phyloP scores from a whole-genome alignment of 2,329 filamentous ascomycete genomes.

The Neonectria ditissima region DNA sequence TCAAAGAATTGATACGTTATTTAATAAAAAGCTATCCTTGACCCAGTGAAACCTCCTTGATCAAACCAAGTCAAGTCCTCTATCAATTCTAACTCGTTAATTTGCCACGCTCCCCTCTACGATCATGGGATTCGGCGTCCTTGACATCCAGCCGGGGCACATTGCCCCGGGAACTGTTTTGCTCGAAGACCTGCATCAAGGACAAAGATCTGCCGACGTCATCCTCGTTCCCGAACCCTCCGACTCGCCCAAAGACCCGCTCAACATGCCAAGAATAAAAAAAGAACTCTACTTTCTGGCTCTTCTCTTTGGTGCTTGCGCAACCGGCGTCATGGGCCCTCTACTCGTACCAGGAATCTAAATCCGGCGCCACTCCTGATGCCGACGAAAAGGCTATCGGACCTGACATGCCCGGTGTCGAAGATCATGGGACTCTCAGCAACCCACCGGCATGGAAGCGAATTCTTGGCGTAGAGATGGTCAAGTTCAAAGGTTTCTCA shows the following conservation, averaged over 20 bases:
- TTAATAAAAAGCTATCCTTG: not conserved
- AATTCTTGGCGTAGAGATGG: not conserved
- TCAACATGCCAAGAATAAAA: not conserved
- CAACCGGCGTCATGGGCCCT: slow-evolving; percentile 8
- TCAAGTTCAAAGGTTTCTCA: not conserved
- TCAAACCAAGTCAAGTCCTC: not conserved
- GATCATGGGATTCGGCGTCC: not conserved
- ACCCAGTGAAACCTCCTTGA: not conserved
- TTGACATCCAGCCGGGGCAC: not conserved
- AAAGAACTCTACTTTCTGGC: slow-evolving; percentile 7
- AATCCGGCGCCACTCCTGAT: not conserved
- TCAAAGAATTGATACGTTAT: not conserved
- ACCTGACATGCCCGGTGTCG: too few relatives aligned
- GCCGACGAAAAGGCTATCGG: not conserved
- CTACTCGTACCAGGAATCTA: slow-evolving; percentile 4
- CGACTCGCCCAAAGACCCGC: slow-evolving; percentile 5
- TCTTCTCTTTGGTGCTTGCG: slow-evolving; percentile 11
- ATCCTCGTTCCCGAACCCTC: slow-evolving; percentile 10
- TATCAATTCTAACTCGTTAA: not conserved
- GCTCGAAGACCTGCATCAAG: not conserved
- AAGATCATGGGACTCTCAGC: not conserved
- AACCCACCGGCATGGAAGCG: not conserved
- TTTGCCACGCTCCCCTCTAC: not conserved
- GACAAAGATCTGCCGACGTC: not conserved
- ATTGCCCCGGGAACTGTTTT: not conserved